Evolutionary conservation across 441 rosid species (phyloP), one percentile per base, ranked within the genome.

Genomic region (Pelargonium australe): DNA sequence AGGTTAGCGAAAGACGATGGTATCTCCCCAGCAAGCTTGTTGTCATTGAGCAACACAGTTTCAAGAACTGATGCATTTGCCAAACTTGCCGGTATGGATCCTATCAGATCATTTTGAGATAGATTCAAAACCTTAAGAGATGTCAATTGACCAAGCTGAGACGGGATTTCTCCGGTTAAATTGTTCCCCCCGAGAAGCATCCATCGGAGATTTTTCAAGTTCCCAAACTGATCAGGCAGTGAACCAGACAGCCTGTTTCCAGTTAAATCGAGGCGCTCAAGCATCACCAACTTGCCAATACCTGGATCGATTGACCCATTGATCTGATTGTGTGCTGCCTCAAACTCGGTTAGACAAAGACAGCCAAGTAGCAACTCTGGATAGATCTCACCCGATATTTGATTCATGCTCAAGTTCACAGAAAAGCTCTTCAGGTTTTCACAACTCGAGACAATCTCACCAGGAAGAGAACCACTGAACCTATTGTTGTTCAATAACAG

Each of bases 261-360:
- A 55, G 83, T 81, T 51, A 87, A 65, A 68, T 84, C 87, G 0
- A 87, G 77, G 75, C 60, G 20, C 28, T 76, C 81, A 71, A 87
- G 85, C 78, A 75, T 83, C 71, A 5, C 60, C 72, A 84, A 74
- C 72, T 83, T 80, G 53, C 80, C 85, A 68, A 84, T 71, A 45
- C 69, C 73, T 34, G 84, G 64, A 68, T 67, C 68, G 53, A 88
- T 74, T 57, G 81, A 73, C 58, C 90, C 87, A 34, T 71, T 40
- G 41, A 88, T 88, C 79, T 23, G 82, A 75, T 88, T 88, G 20
- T 77, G 65, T 6, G 90, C 86, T 17, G 87, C 90, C 75, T 80
- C 84, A 67, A 88, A 79, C 71, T 76, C 83, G 37, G 62, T 70
- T 45, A 83, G 41, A 64, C 45, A 70, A 49, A 41, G 64, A 70